Conservation (phyloP, 306 rosid genomes). For the Castanea mollissima region DNA sequence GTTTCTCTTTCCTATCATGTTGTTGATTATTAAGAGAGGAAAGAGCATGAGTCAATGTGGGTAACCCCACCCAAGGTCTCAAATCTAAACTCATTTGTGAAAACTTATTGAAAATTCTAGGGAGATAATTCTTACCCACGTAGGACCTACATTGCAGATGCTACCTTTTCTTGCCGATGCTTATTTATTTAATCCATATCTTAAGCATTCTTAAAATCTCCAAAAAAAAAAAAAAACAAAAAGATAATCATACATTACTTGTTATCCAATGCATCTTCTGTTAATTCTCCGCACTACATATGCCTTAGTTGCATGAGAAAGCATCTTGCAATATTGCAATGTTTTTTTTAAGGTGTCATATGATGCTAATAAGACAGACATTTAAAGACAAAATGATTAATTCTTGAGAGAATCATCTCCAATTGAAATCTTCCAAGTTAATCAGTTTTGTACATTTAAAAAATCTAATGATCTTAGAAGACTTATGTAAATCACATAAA, state of each 20-base stretch:
- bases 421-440: no score
- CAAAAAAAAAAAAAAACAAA: not conserved
- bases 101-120: not conserved
- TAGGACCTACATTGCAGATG: not conserved
- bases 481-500: no score
- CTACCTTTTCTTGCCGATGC: not conserved
- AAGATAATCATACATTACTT: not conserved
- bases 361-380: no score
- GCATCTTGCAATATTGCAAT: no score
- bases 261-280: no score
- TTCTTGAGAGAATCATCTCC: no score
- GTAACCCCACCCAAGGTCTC: not conserved
- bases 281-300: no score
- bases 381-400: no score
- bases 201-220: not conserved
- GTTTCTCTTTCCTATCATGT: not conserved
- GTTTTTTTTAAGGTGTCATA: no score
- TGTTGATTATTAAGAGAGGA: not conserved
- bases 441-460: no score
- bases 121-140: not conserved
- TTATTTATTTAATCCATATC: not conserved
- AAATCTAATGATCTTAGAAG: no score
- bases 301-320: no score
- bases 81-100: not conserved
- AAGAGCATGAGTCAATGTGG: not conserved